Evolutionary conservation across 2,329 filamentous ascomycete genomes (phyloP).

Genomic region (Teratosphaeria viscida): DNA sequence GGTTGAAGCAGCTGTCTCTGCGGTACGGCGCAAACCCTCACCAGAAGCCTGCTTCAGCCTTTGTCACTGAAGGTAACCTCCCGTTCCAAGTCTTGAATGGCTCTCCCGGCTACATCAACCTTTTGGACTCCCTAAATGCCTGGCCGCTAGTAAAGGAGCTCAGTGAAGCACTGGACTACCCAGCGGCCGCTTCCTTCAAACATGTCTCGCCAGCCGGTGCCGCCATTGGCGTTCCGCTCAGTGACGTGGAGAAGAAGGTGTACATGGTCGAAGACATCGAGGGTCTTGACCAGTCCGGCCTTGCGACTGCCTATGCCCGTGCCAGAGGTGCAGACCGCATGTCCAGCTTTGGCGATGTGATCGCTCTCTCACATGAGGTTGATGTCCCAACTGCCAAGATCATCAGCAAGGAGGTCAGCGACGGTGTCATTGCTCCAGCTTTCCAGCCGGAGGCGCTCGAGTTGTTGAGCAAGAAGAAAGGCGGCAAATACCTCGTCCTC

Average conservation of each 20-base stretch:
- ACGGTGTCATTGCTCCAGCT: slow-evolving; percentile 85
- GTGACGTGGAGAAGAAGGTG: slow-evolving; percentile 81
- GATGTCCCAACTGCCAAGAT: slow-evolving; percentile 93
- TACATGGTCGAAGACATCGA: slow-evolving; percentile 97
- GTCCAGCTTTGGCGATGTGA: slow-evolving; percentile 96
- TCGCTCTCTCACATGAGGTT: slow-evolving; percentile 82
- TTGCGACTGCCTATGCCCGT: slow-evolving; percentile 92
- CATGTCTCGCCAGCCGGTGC: slow-evolving; percentile 95
- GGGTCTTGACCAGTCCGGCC: slow-evolving; percentile 71
- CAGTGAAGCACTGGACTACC: slow-evolving; percentile 73
- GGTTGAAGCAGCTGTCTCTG: slow-evolving; percentile 70
- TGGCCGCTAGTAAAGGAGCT: slow-evolving; percentile 97
- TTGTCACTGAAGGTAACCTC: slow-evolving; percentile 58
- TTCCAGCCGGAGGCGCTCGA: slow-evolving; percentile 78
- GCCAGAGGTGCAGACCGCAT: slow-evolving; percentile 94
- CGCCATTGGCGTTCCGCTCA: slow-evolving; percentile 82
- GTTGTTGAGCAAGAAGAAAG: slow-evolving; percentile 96
- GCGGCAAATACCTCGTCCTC: slow-evolving; percentile 88
- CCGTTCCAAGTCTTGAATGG: slow-evolving; percentile 94
- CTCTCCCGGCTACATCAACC: slow-evolving; percentile 91
- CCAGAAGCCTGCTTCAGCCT: slow-evolving; percentile 91
- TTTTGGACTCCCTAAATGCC: slow-evolving; percentile 89
- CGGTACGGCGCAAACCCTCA: slow-evolving; percentile 96
- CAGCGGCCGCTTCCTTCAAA: slow-evolving; percentile 96
- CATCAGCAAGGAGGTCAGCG: slow-evolving; percentile 94